Conservation (phyloP, 1,284 basidiomycete species). For the Fomitiporia mediterranea region DNA sequence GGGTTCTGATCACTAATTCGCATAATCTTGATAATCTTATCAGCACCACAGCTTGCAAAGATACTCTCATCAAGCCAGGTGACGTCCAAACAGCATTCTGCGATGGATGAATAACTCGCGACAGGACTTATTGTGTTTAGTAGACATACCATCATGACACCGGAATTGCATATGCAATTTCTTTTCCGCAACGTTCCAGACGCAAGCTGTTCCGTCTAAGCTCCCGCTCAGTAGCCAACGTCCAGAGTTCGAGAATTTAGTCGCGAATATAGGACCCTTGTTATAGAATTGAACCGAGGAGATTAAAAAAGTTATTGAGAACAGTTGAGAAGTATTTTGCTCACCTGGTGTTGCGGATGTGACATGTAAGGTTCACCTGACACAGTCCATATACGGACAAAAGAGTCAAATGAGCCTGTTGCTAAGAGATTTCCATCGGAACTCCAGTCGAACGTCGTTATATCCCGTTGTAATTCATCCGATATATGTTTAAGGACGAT, state of each 20-base stretch:
- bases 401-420: slow-evolving; percentile 69
- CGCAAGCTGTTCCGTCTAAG: slow-evolving; percentile 66
- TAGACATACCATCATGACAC: slow-evolving; percentile 55
- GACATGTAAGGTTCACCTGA: slow-evolving; percentile 57
- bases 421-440: slow-evolving; percentile 65
- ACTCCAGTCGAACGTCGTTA: slow-evolving; percentile 75
- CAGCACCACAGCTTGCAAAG: slow-evolving; percentile 73
- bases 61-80: slow-evolving; percentile 73
- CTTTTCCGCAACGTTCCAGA: slow-evolving; percentile 72
- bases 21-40: slow-evolving; percentile 59
- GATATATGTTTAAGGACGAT: slow-evolving; percentile 47
- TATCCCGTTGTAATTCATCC: slow-evolving; percentile 46
- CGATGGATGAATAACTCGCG: not conserved
- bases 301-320: not conserved
- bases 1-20: slow-evolving; percentile 47
- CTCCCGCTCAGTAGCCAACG: slow-evolving; percentile 68
- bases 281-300: slow-evolving; percentile 27
- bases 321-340: too few relatives aligned
- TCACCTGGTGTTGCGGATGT: slow-evolving; percentile 60
- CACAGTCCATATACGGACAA: slow-evolving; percentile 58
- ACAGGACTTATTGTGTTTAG: not conserved
- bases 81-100: slow-evolving; percentile 74
- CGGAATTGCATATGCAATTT: slow-evolving; percentile 56
- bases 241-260: slow-evolving; percentile 66
- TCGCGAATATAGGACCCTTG: slow-evolving; percentile 74